phyloP scores from a whole-genome alignment of 345 rosid genomes.

The Pistacia integerrima region DNA sequence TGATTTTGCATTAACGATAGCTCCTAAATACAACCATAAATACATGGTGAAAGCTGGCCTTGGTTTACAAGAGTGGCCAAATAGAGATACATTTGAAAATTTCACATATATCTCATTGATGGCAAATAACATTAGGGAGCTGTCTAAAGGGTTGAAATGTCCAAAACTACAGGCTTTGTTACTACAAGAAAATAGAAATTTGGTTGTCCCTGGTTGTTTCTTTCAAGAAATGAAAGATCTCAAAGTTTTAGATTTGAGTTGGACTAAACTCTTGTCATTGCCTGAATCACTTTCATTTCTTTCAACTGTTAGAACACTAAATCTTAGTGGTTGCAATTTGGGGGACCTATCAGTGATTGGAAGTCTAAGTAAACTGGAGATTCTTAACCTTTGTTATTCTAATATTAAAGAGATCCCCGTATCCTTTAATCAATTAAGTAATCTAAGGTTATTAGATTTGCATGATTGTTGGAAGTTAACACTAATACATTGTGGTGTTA shows the following conservation, averaged over 20 bases:
- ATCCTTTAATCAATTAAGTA: neutral
- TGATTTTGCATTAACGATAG: neutral
- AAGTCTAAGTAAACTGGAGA: neutral
- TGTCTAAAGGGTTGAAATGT: neutral
- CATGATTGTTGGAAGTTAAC: neutral
- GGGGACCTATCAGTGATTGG: conserved; percentile 7
- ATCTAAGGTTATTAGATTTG: neutral
- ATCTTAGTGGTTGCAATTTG: neutral
- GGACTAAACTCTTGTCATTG: neutral
- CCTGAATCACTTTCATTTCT: conserved; percentile 4
- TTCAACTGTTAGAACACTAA: neutral
- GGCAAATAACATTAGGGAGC: neutral
- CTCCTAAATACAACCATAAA: neutral
- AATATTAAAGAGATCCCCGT: neutral
- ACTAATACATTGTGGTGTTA: neutral
- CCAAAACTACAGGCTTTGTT: conserved; percentile 10
- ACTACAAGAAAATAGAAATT: neutral
- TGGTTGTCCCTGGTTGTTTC: neutral
- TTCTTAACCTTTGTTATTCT: neutral
- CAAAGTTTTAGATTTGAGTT: neutral
- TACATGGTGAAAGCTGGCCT: neutral
- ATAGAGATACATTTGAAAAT: neutral
- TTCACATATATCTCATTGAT: conserved; percentile 12
- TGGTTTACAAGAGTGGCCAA: neutral
- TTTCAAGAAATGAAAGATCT: conserved; percentile 9